These are phyloP conservation scores for Fusarium pseudocircinatum DNA, from an alignment of 2,329 filamentous ascomycete species.

Conservation along the genomic window DNA sequence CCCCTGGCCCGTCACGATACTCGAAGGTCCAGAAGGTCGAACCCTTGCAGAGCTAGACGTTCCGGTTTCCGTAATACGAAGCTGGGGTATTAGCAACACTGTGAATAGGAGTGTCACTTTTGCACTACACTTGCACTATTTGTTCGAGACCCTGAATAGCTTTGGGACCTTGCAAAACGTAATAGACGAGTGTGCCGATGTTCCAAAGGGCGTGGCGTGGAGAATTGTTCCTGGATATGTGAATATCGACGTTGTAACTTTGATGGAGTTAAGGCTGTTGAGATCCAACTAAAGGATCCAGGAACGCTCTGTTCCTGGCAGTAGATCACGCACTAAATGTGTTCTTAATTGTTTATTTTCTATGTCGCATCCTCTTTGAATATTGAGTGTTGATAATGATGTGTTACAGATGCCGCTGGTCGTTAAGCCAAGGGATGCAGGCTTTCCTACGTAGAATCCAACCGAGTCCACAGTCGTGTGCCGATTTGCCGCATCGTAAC, in stretches of 20 bases:
- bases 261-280: slow-evolving; percentile 53
- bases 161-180: slow-evolving; percentile 15
- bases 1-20: slow-evolving; percentile 43
- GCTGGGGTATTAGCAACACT: slow-evolving; percentile 46
- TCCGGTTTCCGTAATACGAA: slow-evolving; percentile 42
- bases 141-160: slow-evolving; percentile 47
- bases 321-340: slow-evolving; percentile 31
- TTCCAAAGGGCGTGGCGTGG: slow-evolving; percentile 53
- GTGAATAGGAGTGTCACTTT: slow-evolving; percentile 49
- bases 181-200: slow-evolving; percentile 38
- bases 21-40: slow-evolving; percentile 46
- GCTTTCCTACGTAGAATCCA: slow-evolving; percentile 62
- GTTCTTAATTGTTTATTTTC: slow-evolving; percentile 45
- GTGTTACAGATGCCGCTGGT: slow-evolving; percentile 30
- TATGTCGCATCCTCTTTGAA: neutral
- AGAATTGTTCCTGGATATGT: slow-evolving; percentile 50
- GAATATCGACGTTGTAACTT: slow-evolving; percentile 50
- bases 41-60: slow-evolving; percentile 41
- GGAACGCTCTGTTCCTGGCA: slow-evolving; percentile 6
- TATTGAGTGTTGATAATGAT: too few species aligned
- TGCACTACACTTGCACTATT: slow-evolving; percentile 48
- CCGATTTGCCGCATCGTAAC: slow-evolving; percentile 55
- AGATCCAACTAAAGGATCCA: slow-evolving; percentile 53
- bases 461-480: slow-evolving; percentile 60
- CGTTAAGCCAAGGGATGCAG: slow-evolving; percentile 64